Conservation (phyloP, 1,284 basidiomycete species). For the Ganoderma lingzhi region DNA sequence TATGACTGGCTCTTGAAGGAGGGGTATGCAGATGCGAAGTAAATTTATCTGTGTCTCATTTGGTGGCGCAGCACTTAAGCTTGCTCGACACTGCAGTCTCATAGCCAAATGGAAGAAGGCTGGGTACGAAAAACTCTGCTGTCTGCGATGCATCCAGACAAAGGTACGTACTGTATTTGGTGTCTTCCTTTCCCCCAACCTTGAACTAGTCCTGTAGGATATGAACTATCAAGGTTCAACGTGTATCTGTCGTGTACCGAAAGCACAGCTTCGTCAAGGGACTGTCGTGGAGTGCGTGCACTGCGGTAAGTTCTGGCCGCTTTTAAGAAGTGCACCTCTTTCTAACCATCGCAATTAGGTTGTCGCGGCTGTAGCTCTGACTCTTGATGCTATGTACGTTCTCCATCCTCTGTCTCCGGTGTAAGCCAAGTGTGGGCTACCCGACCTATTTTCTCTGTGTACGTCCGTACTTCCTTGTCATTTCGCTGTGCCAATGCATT, state of each 20-base stretch:
- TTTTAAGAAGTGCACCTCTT: background rate
- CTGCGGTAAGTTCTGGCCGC: conserved; percentile 75
- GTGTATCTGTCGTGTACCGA: conserved; percentile 97
- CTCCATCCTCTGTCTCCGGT: background rate
- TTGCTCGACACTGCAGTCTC: conserved; percentile 62
- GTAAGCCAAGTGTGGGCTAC: conserved; percentile 17
- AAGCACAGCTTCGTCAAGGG: conserved; percentile 89
- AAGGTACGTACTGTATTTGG: conserved; percentile 58
- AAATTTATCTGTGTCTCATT: conserved; percentile 45
- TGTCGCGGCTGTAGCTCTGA: conserved; percentile 39
- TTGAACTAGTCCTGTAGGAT: conserved; percentile 60
- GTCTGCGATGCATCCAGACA: conserved; percentile 96
- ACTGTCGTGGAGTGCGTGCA: conserved; percentile 98
- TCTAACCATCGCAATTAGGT: conserved; percentile 23
- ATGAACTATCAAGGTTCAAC: conserved; percentile 99
- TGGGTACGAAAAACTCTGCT: conserved; percentile 99
- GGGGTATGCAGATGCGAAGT: conserved; percentile 98
- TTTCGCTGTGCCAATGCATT: conserved; percentile 6
- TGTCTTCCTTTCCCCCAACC: background rate
- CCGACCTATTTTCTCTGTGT: background rate
- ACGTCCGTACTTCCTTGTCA: background rate
- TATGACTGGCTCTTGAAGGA: conserved; percentile 99
- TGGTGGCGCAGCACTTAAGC: too few species aligned
- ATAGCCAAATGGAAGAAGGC: conserved; percentile 99
- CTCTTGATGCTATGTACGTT: conserved; percentile 25